These are phyloP conservation scores for Rhodofomes roseus DNA, from an alignment of 1,284 basidiomycete species.

Conservation along the genomic window DNA sequence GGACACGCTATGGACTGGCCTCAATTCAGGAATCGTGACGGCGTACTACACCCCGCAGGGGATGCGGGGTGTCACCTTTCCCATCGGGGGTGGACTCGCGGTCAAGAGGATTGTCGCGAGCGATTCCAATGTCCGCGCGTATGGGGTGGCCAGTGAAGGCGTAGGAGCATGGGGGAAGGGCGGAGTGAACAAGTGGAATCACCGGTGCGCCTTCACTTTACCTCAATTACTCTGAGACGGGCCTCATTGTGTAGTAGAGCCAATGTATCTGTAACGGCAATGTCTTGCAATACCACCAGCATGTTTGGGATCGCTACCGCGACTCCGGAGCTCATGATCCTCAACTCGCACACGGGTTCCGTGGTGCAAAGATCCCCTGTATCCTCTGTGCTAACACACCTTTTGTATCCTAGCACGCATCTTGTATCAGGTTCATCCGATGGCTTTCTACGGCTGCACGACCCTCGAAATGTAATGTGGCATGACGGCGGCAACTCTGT, in stretches of 20 bases:
- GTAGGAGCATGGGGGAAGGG: conserved; percentile 77
- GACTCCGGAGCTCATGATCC: conserved; percentile 60
- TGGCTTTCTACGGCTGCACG: conserved; percentile 82
- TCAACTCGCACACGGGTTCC: conserved; percentile 75
- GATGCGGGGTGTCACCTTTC: conserved; percentile 75
- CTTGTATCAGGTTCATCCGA: conserved; percentile 81
- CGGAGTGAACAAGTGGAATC: conserved; percentile 79
- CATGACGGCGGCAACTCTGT: conserved; percentile 43
- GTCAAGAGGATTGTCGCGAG: conserved; percentile 74
- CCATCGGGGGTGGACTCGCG: conserved; percentile 55
- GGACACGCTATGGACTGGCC: conserved; percentile 88
- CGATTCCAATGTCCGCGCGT: conserved; percentile 71
- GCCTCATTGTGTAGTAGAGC: conserved; percentile 2
- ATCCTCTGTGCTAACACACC: conserved; percentile 58
- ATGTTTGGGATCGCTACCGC: conserved; percentile 64
- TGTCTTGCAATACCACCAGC: conserved; percentile 50
- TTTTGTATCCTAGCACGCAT: conserved; percentile 51
- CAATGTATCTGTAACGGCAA: conserved; percentile 44
- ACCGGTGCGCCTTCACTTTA: conserved; percentile 41
- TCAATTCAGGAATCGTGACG: conserved; percentile 67
- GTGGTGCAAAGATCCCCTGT: conserved; percentile 56
- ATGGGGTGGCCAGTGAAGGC: conserved; percentile 53
- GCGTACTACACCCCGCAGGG: conserved; percentile 72
- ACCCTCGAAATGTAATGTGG: conserved; percentile 66
- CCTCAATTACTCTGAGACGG: no score